Percentiles rank a stretch among this genome's conserved stretches.
These are phyloP conservation scores for Cystoderma amianthinum DNA, from an alignment of 768 basidiomycete species.

Conservation along the genomic window DNA sequence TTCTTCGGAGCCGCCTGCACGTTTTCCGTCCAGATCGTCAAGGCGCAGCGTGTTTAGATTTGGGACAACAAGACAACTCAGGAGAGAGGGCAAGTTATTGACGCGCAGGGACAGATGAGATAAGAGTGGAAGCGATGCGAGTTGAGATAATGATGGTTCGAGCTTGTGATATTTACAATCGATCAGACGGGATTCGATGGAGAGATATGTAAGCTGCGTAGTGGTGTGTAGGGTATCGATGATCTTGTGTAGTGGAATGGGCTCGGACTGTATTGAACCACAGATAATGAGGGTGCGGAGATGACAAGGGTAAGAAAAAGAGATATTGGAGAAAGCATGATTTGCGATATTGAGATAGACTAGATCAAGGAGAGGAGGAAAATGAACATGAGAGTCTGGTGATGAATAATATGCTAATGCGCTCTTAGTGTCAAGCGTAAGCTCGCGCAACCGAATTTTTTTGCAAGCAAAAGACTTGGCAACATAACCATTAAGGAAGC, in stretches of 20 bases:
- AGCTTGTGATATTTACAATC: not conserved
- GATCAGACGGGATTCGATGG: constrained; percentile 15
- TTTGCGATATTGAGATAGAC: constrained; percentile 14
- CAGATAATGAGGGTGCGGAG: constrained; percentile 13
- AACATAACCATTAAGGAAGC: not conserved
- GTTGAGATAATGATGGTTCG: not conserved
- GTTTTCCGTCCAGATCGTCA: constrained; percentile 27
- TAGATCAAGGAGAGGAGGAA: constrained; percentile 3
- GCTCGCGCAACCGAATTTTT: no score
- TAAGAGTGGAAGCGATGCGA: constrained; percentile 1
- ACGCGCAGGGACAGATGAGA: constrained; percentile 19
- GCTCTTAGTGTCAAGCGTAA: no score
- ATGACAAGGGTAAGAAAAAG: constrained; percentile 8
- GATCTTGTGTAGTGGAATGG: constrained; percentile 13
- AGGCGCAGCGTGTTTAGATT: constrained; percentile 19
- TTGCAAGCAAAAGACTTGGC: no score
- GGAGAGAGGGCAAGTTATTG: constrained; percentile 24
- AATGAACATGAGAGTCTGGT: not conserved
- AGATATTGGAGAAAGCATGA: constrained; percentile 13
- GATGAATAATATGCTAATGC: no score
- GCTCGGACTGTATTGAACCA: constrained; percentile 15
- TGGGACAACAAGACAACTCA: constrained; percentile 22
- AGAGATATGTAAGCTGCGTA: constrained; percentile 9
- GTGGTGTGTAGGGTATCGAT: constrained; percentile 10
- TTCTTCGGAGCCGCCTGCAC: constrained; percentile 17